phyloP scores from a whole-genome alignment of 257 asterid genomes.

The Handroanthus guayacan region DNA sequence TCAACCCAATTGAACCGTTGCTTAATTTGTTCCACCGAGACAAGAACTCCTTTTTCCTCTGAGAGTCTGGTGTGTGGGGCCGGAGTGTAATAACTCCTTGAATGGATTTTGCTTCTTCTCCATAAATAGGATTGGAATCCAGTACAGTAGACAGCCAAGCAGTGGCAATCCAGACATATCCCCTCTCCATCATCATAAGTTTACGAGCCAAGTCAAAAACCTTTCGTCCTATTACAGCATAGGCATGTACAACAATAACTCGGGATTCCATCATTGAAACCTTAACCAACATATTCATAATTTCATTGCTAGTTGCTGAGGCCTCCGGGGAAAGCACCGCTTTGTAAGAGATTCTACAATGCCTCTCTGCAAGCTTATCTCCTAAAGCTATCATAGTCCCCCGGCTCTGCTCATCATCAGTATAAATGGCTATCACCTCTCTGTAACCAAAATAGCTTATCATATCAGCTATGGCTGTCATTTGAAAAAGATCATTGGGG shows the following conservation, averaged over 20 bases:
- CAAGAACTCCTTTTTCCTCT: slow-evolving; percentile 54
- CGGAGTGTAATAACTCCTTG: slow-evolving; percentile 78
- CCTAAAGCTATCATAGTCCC: slow-evolving; percentile 64
- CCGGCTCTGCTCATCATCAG: slow-evolving; percentile 78
- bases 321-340: slow-evolving; percentile 65
- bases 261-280: slow-evolving; percentile 66
- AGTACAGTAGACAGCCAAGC: slow-evolving; percentile 78
- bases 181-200: slow-evolving; percentile 75
- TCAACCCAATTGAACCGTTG: slow-evolving; percentile 67
- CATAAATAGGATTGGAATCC: slow-evolving; percentile 54
- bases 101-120: slow-evolving; percentile 43
- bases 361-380: slow-evolving; percentile 66
- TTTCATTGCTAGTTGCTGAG: slow-evolving; percentile 42
- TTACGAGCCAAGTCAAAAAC: slow-evolving; percentile 62
- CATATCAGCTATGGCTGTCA: slow-evolving; percentile 82
- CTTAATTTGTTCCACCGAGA: slow-evolving; percentile 67
- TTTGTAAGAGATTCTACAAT: slow-evolving; percentile 67
- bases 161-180: slow-evolving; percentile 86
- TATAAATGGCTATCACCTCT: slow-evolving; percentile 60
- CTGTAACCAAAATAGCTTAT: slow-evolving; percentile 63
- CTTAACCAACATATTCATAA: slow-evolving; percentile 50
- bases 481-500: slow-evolving; percentile 72
- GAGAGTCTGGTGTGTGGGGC: slow-evolving; percentile 66
- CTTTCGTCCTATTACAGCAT: slow-evolving; percentile 53
- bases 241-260: slow-evolving; percentile 67